A percentile compares a stretch with the other conserved stretches of the same genome.
These are phyloP conservation scores for Curvularia spicifera DNA, from an alignment of 2,329 filamentous ascomycete species.

Conservation along the genomic window DNA sequence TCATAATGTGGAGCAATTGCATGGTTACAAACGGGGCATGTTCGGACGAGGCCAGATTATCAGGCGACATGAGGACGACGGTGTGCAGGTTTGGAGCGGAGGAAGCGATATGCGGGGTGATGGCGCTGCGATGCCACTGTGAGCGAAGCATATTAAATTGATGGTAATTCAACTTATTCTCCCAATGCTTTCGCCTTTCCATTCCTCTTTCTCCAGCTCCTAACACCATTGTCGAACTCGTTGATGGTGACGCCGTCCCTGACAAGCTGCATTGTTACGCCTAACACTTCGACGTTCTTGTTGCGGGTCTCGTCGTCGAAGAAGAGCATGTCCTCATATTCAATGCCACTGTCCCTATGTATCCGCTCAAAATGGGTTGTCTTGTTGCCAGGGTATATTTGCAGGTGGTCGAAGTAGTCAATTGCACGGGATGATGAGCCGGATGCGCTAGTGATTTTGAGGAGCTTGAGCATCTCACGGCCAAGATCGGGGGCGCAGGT, in stretches of 20 bases:
- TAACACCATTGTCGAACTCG: constrained; percentile 80
- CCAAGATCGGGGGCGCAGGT: constrained; percentile 82
- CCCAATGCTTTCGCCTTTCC: constrained; percentile 48
- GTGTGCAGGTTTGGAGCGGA: constrained; percentile 77
- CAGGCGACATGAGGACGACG: constrained; percentile 76
- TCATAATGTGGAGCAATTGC: constrained; percentile 73
- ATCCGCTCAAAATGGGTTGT: constrained; percentile 82
- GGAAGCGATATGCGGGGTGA: constrained; percentile 90
- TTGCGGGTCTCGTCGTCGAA: constrained; percentile 94
- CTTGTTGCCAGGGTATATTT: constrained; percentile 78
- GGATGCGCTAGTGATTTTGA: constrained; percentile 66
- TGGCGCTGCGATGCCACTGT: constrained; percentile 67
- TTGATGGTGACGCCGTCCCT: constrained; percentile 76
- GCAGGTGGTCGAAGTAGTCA: constrained; percentile 63
- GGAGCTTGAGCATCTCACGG: constrained; percentile 76
- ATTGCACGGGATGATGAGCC: constrained; percentile 53
- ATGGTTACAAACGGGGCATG: constrained; percentile 67
- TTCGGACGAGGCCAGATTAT: constrained; percentile 93
- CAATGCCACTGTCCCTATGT: constrained; percentile 71
- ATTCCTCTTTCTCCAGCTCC: constrained; percentile 78
- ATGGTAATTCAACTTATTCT: background rate
- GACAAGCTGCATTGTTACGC: constrained; percentile 84
- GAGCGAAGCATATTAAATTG: background rate
- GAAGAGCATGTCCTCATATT: constrained; percentile 87
- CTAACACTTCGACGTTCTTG: constrained; percentile 77